Evolutionary conservation across 345 rosid species (phyloP), one percentile per base, ranked within the genome.

Genomic region (Eucalyptus caleyi): DNA sequence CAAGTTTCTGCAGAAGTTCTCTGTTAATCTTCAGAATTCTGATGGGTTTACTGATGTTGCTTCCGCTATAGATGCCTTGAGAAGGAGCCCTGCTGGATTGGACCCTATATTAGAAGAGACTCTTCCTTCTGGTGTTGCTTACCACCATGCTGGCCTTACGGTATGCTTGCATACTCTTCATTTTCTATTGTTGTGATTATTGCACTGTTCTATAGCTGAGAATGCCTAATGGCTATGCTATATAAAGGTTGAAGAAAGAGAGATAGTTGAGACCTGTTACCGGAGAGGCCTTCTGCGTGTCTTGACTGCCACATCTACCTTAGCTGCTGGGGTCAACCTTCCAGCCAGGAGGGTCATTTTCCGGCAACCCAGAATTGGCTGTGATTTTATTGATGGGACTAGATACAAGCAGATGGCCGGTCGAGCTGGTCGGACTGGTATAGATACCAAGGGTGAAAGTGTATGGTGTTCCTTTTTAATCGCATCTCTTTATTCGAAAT

Each of bases 391-490:
- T 90, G 99, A 97, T 92, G 98, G 98, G 87, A 97, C 99, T 91
- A 97, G 98, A 94, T 97, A 97, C 95, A 97, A 90, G 93, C 99
- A 97, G 94, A 97, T 97, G 99, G 96, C 99, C 87, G 99, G 99
- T 87, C 95, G 99, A 92, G 99, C 99, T 90, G 99, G 99, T 90
- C 97, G 99, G 89, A 97, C 99, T 89, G 99, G 99, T 91, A 97
- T 97, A 91, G 99, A 97, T 92, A 95, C 99, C 86, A 95, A 95
- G 93, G 99, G 99, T 88, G 98, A 97, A 95, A 97, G 99, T 94
- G 99, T 97, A 95, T 87, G 51, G 19, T 81, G 87, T 82, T 72
- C 86, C 82, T 90, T 90, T 88, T 47, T 34, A 24, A 27, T 83
- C 50, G 53, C 69, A 88, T 88, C 54, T 77, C 54, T 88, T 65